Conservation (phyloP, 176 grass and related monocot species). For the Carex parvula region DNA sequence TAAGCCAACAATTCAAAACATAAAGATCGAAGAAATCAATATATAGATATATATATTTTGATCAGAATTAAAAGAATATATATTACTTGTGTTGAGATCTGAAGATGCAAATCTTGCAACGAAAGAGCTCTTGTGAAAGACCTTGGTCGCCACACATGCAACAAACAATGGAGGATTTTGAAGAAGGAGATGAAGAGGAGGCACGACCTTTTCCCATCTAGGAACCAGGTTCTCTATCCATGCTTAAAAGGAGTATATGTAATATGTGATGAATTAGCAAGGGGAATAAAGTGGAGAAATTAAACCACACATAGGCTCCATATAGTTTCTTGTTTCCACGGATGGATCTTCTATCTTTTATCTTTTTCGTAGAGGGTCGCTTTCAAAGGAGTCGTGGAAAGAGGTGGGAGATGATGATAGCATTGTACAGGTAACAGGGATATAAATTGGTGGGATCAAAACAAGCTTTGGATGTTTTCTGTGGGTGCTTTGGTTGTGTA, state of each 20-base stretch:
- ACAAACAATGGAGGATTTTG: slow-evolving; percentile 37
- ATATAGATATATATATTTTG: too few species aligned
- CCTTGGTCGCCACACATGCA: slow-evolving; percentile 99
- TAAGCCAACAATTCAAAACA: neutral
- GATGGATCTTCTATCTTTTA: slow-evolving; percentile 11
- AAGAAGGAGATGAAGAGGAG: slow-evolving; percentile 17
- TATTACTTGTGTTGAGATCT: slow-evolving; percentile 77
- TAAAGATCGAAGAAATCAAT: neutral
- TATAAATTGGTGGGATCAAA: neutral
- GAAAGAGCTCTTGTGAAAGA: slow-evolving; percentile 60
- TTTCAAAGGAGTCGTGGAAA: slow-evolving; percentile 26
- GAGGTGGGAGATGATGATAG: slow-evolving; percentile 20
- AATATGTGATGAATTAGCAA: slow-evolving; percentile 1
- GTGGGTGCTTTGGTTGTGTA: neutral
- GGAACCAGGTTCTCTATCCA: slow-evolving; percentile 10
- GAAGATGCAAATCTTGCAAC: slow-evolving; percentile 60
- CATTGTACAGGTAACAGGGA: neutral
- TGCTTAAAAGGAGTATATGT: neutral
- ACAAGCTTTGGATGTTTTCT: neutral
- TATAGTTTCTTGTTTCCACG: slow-evolving; percentile 18
- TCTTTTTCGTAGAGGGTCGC: slow-evolving; percentile 16
- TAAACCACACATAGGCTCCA: neutral
- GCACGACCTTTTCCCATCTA: slow-evolving; percentile 20
- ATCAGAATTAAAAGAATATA: neutral
- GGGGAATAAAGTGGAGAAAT: slow-evolving; percentile 19